Evolutionary conservation across 2,329 filamentous ascomycete genomes (phyloP), one percentile per base, ranked within the genome.

Genomic region (Sarocladium brachiariae): DNA sequence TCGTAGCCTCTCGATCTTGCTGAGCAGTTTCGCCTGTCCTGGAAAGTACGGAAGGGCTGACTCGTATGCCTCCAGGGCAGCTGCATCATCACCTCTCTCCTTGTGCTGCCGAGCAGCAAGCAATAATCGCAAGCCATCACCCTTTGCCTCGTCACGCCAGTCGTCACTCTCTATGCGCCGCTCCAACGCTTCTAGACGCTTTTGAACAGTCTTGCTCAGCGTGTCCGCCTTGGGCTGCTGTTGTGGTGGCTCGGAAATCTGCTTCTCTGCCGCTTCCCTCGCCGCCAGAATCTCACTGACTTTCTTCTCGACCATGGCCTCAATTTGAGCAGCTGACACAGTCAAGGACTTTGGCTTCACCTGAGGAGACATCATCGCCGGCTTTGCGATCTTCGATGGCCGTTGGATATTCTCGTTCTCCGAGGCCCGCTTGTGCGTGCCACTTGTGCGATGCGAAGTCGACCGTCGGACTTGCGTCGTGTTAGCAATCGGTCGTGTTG

Each of bases 31-130:
- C 46, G 82, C 77, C 63, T 96, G 93, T 1, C 83, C 84, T 0
- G 91, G 91, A 59, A 97, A 97, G 67, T 82, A 93, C 0, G 88
- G 86, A 49, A 89, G 70, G 0, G 92, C 92, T 56, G 88, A 73
- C 64, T 92, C 85, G 62, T 95, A 96, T 81, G 93, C 92, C 58
- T 81, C 83, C 53, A 97, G 69, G 0, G 91, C 89, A 30, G 81
- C 87, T 3, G 72, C 73, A 49, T 95, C 83, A 57, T 96, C 88
- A 2, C 89, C 89, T 3, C 82, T 78, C 49, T 89, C 88, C 62
- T 91, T 90, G 61, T 95, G 87, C 64, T 96, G 90, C 57, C 93
- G 87, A 1, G 89, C 92, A 76, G 93, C 89, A n/a, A 96, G 75
- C 30, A 97, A 70, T 59, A 87, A 89, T 10, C 89, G 87, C 24